phyloP scores from a whole-genome alignment of 495 filamentous ascomycete genomes.

The Bombardia bombarda region DNA sequence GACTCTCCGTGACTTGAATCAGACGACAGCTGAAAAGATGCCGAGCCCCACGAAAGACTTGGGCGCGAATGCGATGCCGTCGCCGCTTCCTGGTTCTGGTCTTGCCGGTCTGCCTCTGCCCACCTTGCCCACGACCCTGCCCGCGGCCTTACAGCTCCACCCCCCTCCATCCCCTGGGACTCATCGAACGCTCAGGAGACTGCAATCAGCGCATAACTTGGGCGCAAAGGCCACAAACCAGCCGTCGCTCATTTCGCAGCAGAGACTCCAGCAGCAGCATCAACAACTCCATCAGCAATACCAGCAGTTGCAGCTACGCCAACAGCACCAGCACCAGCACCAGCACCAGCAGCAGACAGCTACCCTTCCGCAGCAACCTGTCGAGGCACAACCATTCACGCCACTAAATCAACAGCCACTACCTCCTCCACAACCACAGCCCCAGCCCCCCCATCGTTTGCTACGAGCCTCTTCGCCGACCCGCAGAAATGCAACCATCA shows the following conservation, averaged over 20 bases:
- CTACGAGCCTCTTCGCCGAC: conserved; percentile 8
- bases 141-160: conserved; percentile 19
- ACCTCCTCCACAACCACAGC: conserved; percentile 5
- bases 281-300: conserved; percentile 8
- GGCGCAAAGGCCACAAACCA: conserved; percentile 33
- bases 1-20: conserved; percentile 16
- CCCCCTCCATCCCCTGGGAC: conserved; percentile 23
- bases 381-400: too few species aligned
- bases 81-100: not conserved
- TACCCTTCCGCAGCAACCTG: conserved; percentile 4
- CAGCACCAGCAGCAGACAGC: conserved; percentile 5
- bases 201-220: conserved; percentile 50
- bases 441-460: not conserved
- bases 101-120: conserved; percentile 12
- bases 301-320: conserved; percentile 9
- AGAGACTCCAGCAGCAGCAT: conserved; percentile 30
- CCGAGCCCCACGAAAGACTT: conserved; percentile 30
- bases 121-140: conserved; percentile 4
- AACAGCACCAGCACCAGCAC: conserved; percentile 11
- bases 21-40: conserved; percentile 24
- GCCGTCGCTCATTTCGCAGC: conserved; percentile 47
- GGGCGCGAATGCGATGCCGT: not conserved
- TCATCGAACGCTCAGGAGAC: conserved; percentile 43
- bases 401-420: not conserved
- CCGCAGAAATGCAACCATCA: conserved; percentile 29